Percentiles rank a stretch among this genome's conserved stretches.
phyloP scores from a whole-genome alignment of 2,329 filamentous ascomycete species.

The Magnaporthiopsis rhizophila region DNA sequence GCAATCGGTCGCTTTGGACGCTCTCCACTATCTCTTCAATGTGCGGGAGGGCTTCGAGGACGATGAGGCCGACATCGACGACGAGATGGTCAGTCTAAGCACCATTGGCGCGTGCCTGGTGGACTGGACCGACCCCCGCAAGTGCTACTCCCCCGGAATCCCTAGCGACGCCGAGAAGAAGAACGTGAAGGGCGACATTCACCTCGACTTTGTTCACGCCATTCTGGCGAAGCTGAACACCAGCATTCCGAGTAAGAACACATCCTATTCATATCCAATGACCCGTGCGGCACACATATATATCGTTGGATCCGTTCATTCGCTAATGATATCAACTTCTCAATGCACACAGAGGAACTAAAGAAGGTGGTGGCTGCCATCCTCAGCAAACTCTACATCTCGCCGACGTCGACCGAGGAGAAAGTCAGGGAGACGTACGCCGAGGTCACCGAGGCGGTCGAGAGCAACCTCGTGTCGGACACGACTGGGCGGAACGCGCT shows the following conservation, averaged over 20 bases:
- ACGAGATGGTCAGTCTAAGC: slow-evolving; percentile 70
- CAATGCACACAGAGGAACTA: slow-evolving; percentile 58
- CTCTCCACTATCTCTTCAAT: slow-evolving; percentile 67
- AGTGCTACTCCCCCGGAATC: slow-evolving; percentile 49
- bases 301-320: not conserved
- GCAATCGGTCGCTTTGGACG: slow-evolving; percentile 63
- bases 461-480: slow-evolving; percentile 51
- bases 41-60: slow-evolving; percentile 65
- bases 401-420: slow-evolving; percentile 53
- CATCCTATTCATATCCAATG: not conserved
- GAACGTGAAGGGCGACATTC: slow-evolving; percentile 66
- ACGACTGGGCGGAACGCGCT: slow-evolving; percentile 55
- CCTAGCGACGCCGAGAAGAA: slow-evolving; percentile 48
- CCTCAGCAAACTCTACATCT: slow-evolving; percentile 75
- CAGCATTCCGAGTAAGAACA: slow-evolving; percentile 55
- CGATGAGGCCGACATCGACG: slow-evolving; percentile 65
- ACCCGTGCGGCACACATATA: not conserved
- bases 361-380: slow-evolving; percentile 73
- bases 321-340: not conserved
- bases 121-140: slow-evolving; percentile 92
- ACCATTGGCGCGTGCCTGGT: slow-evolving; percentile 75
- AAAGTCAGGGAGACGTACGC: slow-evolving; percentile 51
- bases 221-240: slow-evolving; percentile 67
- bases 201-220: slow-evolving; percentile 69
- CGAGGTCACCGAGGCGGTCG: slow-evolving; percentile 53